A percentile compares a stretch with the other conserved stretches of the same genome.
Conservation (phyloP, 2,329 filamentous ascomycete genomes). For the Exophiala phaeomuriformis region DNA sequence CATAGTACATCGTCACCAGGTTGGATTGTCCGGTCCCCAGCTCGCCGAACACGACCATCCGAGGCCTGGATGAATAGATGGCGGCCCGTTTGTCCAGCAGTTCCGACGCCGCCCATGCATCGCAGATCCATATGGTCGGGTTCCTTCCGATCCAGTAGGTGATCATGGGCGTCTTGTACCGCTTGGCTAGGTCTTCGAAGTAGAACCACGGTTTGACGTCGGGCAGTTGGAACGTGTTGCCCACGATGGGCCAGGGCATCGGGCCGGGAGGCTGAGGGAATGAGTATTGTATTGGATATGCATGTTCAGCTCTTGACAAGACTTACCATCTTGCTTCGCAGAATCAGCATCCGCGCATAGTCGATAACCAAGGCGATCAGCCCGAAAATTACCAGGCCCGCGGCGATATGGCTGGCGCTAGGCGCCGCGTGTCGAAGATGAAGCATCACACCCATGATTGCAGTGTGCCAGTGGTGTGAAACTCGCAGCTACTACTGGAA, state of each 20-base stretch:
- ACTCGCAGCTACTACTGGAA: background rate
- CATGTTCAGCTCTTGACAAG: too few relatives aligned
- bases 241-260: conserved; percentile 48
- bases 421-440: conserved; percentile 18
- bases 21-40: conserved; percentile 28
- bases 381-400: conserved; percentile 13
- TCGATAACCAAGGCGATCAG: conserved; percentile 20
- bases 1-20: conserved; percentile 41
- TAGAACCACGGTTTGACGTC: conserved; percentile 52
- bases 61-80: conserved; percentile 31
- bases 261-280: conserved; percentile 47
- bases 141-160: conserved; percentile 50
- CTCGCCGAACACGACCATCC: conserved; percentile 31
- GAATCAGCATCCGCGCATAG: conserved; percentile 28
- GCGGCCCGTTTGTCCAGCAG: conserved; percentile 31
- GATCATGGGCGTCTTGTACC: conserved; percentile 45
- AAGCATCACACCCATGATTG: conserved; percentile 19
- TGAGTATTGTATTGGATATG: background rate
- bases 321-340: conserved; percentile 28
- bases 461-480: too few relatives aligned
- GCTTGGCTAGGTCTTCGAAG: conserved; percentile 48
- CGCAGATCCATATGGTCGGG: conserved; percentile 29
- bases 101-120: conserved; percentile 30
- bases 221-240: conserved; percentile 51
- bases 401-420: conserved; percentile 15